Percentiles rank a stretch among this genome's conserved stretches.
Conservation (phyloP, 2,329 filamentous ascomycete genomes). For the Trichoderma koningiopsis region DNA sequence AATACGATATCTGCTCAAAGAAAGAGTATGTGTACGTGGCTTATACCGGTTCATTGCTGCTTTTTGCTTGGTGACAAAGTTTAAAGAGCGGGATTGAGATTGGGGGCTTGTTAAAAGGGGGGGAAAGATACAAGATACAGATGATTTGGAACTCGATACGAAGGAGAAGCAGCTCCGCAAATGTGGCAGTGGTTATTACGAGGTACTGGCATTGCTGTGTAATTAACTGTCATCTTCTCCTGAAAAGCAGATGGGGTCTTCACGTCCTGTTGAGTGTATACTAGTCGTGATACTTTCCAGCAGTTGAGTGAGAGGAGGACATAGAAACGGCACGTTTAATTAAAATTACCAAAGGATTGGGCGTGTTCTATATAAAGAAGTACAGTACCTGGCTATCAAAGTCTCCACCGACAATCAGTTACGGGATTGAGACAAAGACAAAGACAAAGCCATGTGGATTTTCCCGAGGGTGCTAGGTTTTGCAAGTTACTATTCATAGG, state of each 20-base stretch:
- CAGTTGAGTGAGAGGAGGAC: not conserved
- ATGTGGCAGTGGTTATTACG: not conserved
- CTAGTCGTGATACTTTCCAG: not conserved
- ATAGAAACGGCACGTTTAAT: not conserved
- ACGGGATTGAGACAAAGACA: not conserved
- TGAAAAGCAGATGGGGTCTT: not conserved
- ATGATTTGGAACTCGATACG: not conserved
- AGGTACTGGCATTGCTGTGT: not conserved
- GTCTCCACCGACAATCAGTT: conserved; percentile 18
- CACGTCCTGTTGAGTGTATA: not conserved
- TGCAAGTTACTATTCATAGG: not conserved
- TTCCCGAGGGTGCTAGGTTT: conserved; percentile 14
- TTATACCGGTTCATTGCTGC: not conserved
- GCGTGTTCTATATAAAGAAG: not conserved
- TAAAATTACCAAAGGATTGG: conserved; percentile 4
- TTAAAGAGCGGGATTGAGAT: not conserved
- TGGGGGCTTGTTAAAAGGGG: not conserved
- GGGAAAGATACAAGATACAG: not conserved
- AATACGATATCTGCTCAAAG: not conserved
- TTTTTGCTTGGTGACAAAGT: not conserved
- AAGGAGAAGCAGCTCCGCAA: not conserved
- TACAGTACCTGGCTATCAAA: not conserved
- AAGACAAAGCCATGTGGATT: not conserved
- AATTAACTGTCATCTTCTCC: not conserved
- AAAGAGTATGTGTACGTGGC: not conserved